phyloP scores from a whole-genome alignment of 371 early-diverging fungal genomes.

The Nematocida sp. region DNA sequence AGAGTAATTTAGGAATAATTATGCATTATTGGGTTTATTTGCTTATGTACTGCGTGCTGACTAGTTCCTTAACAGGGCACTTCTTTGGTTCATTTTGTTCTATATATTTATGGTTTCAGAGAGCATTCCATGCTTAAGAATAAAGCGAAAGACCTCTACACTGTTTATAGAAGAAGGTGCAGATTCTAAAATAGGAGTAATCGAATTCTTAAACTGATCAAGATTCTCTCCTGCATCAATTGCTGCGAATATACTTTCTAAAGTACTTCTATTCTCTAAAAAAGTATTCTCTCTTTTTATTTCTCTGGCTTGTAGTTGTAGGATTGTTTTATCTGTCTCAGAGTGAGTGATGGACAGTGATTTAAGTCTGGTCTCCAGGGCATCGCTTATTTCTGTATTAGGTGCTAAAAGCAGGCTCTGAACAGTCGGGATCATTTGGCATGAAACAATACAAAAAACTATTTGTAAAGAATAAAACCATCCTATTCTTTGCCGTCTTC shows the following conservation, averaged over 20 bases:
- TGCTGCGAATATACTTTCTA: background rate
- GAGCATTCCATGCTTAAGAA: background rate
- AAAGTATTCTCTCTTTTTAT: constrained; percentile 1
- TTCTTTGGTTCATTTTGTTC: no score
- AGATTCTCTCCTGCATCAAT: background rate
- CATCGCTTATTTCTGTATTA: background rate
- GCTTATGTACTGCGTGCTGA: no score
- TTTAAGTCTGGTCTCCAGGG: background rate
- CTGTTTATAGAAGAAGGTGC: background rate
- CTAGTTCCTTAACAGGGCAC: no score
- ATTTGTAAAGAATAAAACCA: constrained; percentile 19
- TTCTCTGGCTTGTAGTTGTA: background rate
- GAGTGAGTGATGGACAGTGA: background rate
- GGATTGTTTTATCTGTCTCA: background rate
- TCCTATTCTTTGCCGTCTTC: no score
- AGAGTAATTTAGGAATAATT: no score
- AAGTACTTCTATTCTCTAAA: background rate
- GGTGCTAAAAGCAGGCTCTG: background rate
- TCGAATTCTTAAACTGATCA: background rate
- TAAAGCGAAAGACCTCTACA: constrained; percentile 3
- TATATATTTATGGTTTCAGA: no score
- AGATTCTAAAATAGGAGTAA: background rate
- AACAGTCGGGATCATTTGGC: background rate
- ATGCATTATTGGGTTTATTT: no score
- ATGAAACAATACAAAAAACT: constrained; percentile 4